phyloP scores from a whole-genome alignment of 202 grass and related monocot species.

The Panicum virgatum region DNA sequence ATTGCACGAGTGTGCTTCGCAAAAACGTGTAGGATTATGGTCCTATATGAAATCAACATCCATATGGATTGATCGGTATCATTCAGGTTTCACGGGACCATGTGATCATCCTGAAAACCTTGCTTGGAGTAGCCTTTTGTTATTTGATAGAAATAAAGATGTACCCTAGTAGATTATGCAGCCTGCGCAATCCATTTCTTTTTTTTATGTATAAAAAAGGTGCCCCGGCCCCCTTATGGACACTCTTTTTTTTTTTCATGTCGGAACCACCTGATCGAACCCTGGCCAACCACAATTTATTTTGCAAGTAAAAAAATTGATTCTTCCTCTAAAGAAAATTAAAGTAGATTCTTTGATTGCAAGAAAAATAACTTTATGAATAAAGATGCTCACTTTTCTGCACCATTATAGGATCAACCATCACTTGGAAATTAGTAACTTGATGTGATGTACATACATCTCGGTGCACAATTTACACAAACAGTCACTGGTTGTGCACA shows the following conservation, averaged over 20 bases:
- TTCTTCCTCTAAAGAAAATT: neutral
- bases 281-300: neutral
- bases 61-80: no score
- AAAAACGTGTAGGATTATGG: no score
- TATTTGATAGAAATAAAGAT: neutral
- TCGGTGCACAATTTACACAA: neutral
- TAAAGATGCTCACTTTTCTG: neutral
- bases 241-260: neutral
- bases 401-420: neutral
- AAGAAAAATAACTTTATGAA: neutral
- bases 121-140: neutral
- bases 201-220: neutral
- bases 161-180: neutral
- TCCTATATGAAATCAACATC: no score
- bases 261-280: neutral
- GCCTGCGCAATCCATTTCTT: neutral
- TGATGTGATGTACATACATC: neutral
- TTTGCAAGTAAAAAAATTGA: neutral
- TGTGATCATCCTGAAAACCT: no score
- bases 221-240: neutral
- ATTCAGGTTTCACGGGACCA: no score
- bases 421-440: neutral
- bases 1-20: no score
- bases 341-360: neutral
- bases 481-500: neutral